These are phyloP conservation scores for Nothomitra cinnamomea DNA, from an alignment of 2,329 filamentous ascomycete genomes.

Conservation along the genomic window DNA sequence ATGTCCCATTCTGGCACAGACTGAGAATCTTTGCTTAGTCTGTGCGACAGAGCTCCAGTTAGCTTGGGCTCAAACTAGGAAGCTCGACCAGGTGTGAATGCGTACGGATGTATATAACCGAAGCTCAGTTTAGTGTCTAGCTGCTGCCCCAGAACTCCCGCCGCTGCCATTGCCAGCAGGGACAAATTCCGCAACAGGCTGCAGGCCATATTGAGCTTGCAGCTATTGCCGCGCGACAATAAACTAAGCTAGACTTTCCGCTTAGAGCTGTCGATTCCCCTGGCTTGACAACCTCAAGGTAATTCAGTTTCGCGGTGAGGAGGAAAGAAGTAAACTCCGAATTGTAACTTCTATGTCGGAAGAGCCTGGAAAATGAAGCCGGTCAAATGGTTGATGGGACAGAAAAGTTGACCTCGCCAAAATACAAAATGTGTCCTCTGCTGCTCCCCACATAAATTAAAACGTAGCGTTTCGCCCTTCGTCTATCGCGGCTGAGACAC, in stretches of 20 bases:
- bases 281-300: neutral
- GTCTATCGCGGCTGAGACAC: neutral
- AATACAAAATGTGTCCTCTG: too few relatives aligned
- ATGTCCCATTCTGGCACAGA: constrained; percentile 38
- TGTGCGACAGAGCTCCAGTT: neutral
- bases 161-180: neutral
- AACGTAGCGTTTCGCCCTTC: neutral
- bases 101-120: neutral
- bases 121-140: constrained; percentile 1
- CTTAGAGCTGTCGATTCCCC: neutral
- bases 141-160: neutral
- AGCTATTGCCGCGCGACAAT: too few relatives aligned
- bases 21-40: constrained; percentile 14
- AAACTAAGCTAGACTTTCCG: too few relatives aligned
- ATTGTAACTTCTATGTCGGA: too few relatives aligned
- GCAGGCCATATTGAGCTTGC: neutral
- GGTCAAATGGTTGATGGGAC: too few relatives aligned
- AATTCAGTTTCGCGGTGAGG: too few relatives aligned
- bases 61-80: too few relatives aligned
- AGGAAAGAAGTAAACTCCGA: too few relatives aligned
- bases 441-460: too few relatives aligned
- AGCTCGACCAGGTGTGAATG: too few relatives aligned
- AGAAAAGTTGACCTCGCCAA: too few relatives aligned
- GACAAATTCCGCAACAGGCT: neutral
- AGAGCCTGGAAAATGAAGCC: too few relatives aligned